Evolutionary conservation across 371 early-diverging fungal species (phyloP).

Genomic region (Saksenaea oblongispora): DNA sequence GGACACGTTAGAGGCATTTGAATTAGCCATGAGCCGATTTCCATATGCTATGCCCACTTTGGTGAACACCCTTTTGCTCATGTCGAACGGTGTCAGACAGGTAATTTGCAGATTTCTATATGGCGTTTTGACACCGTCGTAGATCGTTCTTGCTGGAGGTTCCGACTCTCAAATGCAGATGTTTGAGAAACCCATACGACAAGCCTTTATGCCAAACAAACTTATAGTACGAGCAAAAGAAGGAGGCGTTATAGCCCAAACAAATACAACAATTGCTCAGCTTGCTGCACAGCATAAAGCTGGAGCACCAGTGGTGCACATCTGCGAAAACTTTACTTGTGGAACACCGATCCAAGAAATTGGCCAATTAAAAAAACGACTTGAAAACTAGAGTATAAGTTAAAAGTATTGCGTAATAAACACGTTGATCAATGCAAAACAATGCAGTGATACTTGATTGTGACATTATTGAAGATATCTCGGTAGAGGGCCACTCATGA

Average conservation of each 20-base stretch:
- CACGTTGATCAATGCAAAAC: too few species aligned
- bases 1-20: conserved; percentile 33
- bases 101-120: conserved; percentile 13
- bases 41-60: conserved; percentile 49
- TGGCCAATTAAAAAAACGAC: conserved; percentile 14
- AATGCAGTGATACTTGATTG: too few species aligned
- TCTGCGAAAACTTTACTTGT: conserved; percentile 56
- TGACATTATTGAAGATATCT: too few species aligned
- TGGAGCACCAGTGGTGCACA: conserved; percentile 23
- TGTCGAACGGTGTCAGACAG: conserved; percentile 44
- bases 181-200: conserved; percentile 23
- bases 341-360: conserved; percentile 42
- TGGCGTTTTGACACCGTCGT: conserved; percentile 1
- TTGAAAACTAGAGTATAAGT: not conserved
- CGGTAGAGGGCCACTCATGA: too few species aligned
- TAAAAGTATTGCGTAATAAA: too few species aligned
- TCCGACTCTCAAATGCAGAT: conserved; percentile 15
- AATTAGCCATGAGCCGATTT: conserved; percentile 24
- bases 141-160: conserved; percentile 45
- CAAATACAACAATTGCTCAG: conserved; percentile 27
- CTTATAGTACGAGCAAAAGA: conserved; percentile 19
- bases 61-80: conserved; percentile 35
- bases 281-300: conserved; percentile 14
- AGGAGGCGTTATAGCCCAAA: conserved; percentile 23
- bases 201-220: conserved; percentile 41